Evolutionary conservation across 768 basidiomycete species (phyloP).

Genomic region (Cystofilobasidium macerans): DNA sequence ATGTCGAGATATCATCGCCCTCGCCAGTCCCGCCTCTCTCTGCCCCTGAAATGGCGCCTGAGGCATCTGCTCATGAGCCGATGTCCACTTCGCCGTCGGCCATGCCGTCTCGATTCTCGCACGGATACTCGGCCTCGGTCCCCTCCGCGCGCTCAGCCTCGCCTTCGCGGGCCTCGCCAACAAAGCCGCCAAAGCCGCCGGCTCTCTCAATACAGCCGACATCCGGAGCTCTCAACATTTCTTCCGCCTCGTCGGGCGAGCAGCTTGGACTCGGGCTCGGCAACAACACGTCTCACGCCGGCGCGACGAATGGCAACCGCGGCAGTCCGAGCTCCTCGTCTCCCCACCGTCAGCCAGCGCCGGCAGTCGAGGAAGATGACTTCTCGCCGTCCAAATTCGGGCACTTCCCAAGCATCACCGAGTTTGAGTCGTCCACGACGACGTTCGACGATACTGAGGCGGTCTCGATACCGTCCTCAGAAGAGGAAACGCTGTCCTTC

Average conservation of each 20-base stretch:
- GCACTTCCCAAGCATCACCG: conserved; percentile 20
- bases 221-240: too few relatives aligned
- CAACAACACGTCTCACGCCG: too few relatives aligned
- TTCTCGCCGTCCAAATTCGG: conserved; percentile 7
- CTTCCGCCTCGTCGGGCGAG: background rate
- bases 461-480: background rate
- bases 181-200: background rate
- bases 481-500: background rate
- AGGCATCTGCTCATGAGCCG: too few relatives aligned
- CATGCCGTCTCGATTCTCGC: background rate
- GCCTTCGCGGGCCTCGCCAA: background rate
- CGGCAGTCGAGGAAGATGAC: background rate
- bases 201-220: background rate
- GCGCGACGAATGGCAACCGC: too few relatives aligned
- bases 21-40: background rate
- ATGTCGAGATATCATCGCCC: background rate
- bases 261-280: background rate
- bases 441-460: background rate
- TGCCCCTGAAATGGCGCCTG: too few relatives aligned
- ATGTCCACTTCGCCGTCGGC: background rate
- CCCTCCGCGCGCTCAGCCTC: conserved; percentile 6
- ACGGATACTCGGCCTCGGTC: conserved; percentile 17
- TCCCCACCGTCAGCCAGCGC: background rate
- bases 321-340: background rate
- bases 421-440: conserved; percentile 10